Conservation (phyloP, 148 eudicot genomes). For the Spergularia marina region DNA sequence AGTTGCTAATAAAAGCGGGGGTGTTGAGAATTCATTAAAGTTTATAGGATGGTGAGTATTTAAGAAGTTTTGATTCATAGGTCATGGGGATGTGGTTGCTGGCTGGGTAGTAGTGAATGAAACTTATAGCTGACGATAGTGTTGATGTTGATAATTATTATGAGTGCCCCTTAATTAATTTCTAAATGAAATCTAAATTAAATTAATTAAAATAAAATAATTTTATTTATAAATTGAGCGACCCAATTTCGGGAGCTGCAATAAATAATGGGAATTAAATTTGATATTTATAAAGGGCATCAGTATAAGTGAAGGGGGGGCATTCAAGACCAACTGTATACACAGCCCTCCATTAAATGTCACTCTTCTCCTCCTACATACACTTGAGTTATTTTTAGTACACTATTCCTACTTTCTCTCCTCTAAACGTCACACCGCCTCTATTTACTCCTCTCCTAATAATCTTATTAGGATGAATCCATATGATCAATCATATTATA, state of each 20-base stretch:
- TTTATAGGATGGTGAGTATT: constrained; percentile 25
- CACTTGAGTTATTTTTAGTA: too few species aligned
- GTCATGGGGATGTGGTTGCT: constrained; percentile 37
- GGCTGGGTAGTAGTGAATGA: too few species aligned
- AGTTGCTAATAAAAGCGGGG: constrained; percentile 28
- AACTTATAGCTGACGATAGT: constrained; percentile 18
- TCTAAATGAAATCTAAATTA: not conserved
- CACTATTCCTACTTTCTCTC: constrained; percentile 4
- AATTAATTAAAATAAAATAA: not conserved
- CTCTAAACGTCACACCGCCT: too few species aligned
- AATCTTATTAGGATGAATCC: constrained; percentile 11
- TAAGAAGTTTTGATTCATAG: constrained; percentile 29
- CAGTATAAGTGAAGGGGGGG: constrained; percentile 2
- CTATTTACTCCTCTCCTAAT: not conserved
- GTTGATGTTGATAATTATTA: not conserved
- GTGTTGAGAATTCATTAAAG: constrained; percentile 31
- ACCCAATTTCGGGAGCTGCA: constrained; percentile 45
- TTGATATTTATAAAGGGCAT: constrained; percentile 26
- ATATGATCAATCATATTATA: not conserved
- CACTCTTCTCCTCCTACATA: constrained; percentile 10
- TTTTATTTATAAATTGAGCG: constrained; percentile 21
- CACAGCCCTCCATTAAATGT: constrained; percentile 40
- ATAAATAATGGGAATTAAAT: not conserved
- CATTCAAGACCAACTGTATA: constrained; percentile 55
- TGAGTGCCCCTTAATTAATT: not conserved